phyloP scores from a whole-genome alignment of 78 protist species.

The Chrysochromulina parva region DNA sequence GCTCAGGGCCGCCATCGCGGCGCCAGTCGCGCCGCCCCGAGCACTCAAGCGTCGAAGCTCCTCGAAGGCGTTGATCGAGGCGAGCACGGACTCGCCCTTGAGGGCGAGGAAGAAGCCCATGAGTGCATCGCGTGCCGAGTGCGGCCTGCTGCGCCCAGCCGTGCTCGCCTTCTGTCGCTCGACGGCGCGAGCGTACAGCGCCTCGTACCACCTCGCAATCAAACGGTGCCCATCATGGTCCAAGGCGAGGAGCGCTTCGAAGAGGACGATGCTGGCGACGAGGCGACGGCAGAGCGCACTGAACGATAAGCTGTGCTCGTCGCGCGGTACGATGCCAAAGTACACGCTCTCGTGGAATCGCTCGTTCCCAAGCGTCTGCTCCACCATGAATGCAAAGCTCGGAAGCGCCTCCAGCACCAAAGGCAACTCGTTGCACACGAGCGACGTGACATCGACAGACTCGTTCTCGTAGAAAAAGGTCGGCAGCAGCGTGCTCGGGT shows the following conservation, averaged over 20 bases:
- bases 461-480: neutral
- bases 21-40: neutral
- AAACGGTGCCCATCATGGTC: neutral
- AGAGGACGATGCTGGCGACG: neutral
- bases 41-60: neutral
- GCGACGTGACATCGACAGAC: neutral
- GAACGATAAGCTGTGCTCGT: neutral
- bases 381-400: neutral
- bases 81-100: neutral
- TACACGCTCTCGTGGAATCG: neutral
- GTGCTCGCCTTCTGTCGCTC: neutral
- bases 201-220: neutral
- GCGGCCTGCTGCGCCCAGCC: neutral
- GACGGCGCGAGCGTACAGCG: neutral
- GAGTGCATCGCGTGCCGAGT: neutral
- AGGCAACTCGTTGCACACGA: neutral
- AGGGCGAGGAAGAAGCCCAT: neutral
- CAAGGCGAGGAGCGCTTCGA: neutral
- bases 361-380: neutral
- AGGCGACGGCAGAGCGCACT: neutral
- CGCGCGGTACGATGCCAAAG: neutral
- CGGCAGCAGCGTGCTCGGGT: neutral
- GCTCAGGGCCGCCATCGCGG: neutral
- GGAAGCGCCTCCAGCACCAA: neutral
- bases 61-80: conserved; percentile 5